Conservation (phyloP, 164 flowering plant species). For the Brasenia schreberi region DNA sequence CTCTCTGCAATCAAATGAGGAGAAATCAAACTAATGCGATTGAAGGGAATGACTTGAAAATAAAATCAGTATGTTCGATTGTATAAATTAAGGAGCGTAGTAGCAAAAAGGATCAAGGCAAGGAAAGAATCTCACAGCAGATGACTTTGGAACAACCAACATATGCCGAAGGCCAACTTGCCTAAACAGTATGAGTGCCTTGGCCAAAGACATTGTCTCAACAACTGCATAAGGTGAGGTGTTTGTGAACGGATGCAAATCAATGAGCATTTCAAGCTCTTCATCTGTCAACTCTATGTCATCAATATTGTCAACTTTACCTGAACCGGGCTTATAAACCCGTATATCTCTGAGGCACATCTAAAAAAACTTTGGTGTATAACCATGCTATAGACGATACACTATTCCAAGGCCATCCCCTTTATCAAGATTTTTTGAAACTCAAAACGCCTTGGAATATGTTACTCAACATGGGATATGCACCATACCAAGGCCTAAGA, state of each 20-base stretch:
- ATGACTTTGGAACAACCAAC: constrained; percentile 61
- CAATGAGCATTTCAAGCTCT: constrained; percentile 89
- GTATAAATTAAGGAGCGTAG: not conserved
- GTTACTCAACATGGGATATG: no score
- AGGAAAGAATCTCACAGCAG: not conserved
- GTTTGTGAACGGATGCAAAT: constrained; percentile 81
- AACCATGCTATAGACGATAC: no score
- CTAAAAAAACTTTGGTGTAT: no score
- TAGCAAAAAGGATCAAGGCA: constrained; percentile 36
- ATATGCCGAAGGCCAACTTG: constrained; percentile 76
- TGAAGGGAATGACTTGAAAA: not conserved
- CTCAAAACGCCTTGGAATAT: no score
- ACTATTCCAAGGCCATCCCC: no score
- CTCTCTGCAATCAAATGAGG: constrained; percentile 25
- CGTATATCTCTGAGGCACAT: no score
- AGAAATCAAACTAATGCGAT: constrained; percentile 1
- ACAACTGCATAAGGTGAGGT: constrained; percentile 78
- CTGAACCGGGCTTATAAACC: constrained; percentile 19
- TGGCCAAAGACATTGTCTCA: constrained; percentile 87
- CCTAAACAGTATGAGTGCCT: constrained; percentile 77
- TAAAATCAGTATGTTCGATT: not conserved
- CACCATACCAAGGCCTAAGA: no score
- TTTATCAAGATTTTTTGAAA: no score
- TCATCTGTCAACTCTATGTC: constrained; percentile 42
- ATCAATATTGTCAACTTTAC: constrained; percentile 38